Base-by-base conservation (phyloP, 495 filamentous ascomycete genomes). In the Filosporella fistucella region DNA sequence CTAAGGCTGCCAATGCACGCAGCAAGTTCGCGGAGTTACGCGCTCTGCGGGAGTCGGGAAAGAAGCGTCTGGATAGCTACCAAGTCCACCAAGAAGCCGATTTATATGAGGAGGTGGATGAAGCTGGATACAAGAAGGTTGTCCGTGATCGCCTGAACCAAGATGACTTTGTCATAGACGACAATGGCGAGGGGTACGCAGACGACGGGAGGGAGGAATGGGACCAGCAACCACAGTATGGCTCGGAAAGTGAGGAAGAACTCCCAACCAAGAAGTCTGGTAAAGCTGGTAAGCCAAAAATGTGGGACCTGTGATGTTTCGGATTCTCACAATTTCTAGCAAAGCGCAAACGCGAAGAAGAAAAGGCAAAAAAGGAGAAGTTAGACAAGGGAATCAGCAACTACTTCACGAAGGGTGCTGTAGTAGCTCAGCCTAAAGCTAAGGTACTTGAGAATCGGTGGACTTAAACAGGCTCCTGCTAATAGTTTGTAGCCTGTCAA, bases 161-260 rank as follows among this genome's bases (percentile, higher is more conserved):
- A 60, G 93, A 98, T 62, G 93, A 98, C 68, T 98, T 98, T 50
- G 91, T 98, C 45, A 88, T 98, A 43, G 88, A 94, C 65, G 87
- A 93, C 66, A 90, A 94, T 67, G 91, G 89, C 42, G 87, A 87
- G 51, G 88, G 89, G 21, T 98, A 98, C 62, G 91, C 86, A 42
- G 93, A 98, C 60, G 94, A 98, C 62, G 93, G 93, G 46, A 86
- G 93, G 40, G 93, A 98, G 62, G 93, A 96, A 36, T 98, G 93
- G 94, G 89, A 94, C 52, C 71, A 75, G 47, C 80, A 86, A 52
- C 76, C 68, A 16, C 66, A 59, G 32, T 83, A 88, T 56, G 73
- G 81, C 51, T 81, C 82, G 6, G 88, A 87, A 54, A 88, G 85
- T 56, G 85, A 89, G 18, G 82, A 79, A 16, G 86, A 85, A 43